Conservation (phyloP, 2,329 filamentous ascomycete genomes). For the Arachnopeziza araneosa region DNA sequence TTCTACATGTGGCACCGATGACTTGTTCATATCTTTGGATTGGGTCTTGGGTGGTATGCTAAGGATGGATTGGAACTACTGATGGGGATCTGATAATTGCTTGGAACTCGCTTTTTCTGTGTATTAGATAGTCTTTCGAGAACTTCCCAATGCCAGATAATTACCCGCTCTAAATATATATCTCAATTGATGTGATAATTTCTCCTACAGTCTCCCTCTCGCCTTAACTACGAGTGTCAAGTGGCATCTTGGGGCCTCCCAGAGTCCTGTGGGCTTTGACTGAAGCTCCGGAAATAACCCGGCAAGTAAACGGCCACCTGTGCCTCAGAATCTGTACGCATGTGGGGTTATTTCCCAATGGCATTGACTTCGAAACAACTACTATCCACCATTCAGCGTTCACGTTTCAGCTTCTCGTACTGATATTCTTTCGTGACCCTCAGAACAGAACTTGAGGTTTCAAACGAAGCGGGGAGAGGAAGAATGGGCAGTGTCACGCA, state of each 20-base stretch:
- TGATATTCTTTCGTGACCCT: neutral
- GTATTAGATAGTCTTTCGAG: constrained; percentile 29
- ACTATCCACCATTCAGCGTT: neutral
- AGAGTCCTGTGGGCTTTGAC: neutral
- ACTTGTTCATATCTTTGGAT: neutral
- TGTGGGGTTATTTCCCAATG: neutral
- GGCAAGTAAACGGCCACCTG: too few species aligned
- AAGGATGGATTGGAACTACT: constrained; percentile 3
- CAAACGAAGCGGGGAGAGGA: neutral
- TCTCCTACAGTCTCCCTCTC: neutral
- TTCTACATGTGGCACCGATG: constrained; percentile 12
- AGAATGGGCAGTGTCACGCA: constrained; percentile 29
- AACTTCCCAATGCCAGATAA: constrained; percentile 31
- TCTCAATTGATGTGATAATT: neutral
- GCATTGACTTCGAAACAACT: neutral
- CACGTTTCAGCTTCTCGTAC: neutral
- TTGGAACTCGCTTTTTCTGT: constrained; percentile 32
- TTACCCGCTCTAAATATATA: constrained; percentile 31
- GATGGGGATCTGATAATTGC: constrained; percentile 13
- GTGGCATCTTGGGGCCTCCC: neutral
- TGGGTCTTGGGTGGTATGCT: neutral
- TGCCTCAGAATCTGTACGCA: neutral
- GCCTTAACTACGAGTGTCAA: neutral
- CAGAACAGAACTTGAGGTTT: neutral
- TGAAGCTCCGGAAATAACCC: neutral